These are phyloP conservation scores for Sanguinoderma infundibulare DNA, from an alignment of 1,284 basidiomycete species.

Conservation along the genomic window DNA sequence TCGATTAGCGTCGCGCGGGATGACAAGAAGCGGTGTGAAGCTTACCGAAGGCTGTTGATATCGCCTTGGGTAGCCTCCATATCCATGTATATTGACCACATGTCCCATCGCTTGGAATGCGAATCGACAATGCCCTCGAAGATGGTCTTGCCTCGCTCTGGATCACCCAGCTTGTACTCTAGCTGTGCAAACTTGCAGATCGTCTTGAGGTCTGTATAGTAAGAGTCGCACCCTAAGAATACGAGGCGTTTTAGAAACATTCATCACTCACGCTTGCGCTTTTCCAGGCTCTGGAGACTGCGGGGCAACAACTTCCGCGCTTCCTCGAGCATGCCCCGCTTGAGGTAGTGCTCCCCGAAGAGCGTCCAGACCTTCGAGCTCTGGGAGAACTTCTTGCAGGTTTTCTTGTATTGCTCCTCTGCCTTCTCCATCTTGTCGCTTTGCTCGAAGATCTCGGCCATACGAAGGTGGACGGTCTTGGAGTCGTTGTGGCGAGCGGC, in stretches of 20 bases:
- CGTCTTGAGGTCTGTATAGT: constrained; percentile 86
- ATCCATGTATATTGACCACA: constrained; percentile 98
- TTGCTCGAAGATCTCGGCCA: constrained; percentile 86
- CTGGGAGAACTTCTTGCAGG: constrained; percentile 91
- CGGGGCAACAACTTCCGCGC: constrained; percentile 90
- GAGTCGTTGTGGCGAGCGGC: constrained; percentile 92
- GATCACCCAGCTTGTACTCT: constrained; percentile 94
- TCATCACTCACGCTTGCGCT: constrained; percentile 85
- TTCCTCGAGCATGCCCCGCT: constrained; percentile 73
- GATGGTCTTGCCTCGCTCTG: constrained; percentile 93
- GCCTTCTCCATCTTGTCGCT: constrained; percentile 87
- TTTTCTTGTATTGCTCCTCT: constrained; percentile 84
- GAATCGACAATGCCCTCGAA: constrained; percentile 97
- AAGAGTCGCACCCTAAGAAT: too few species aligned
- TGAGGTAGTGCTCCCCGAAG: constrained; percentile 84
- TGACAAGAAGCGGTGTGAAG: constrained; percentile 17
- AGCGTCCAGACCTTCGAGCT: constrained; percentile 93
- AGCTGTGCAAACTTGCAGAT: constrained; percentile 94
- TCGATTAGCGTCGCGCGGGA: background rate
- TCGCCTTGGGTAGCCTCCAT: constrained; percentile 86
- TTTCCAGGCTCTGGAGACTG: constrained; percentile 91
- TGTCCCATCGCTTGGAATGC: constrained; percentile 92
- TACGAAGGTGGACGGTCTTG: constrained; percentile 85
- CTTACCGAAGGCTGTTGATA: constrained; percentile 75
- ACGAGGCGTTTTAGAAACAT: background rate